Percentiles rank a stretch among this genome's conserved stretches.
Conservation (phyloP, 805 yeast species). For the Phaffomyces opuntiae region DNA sequence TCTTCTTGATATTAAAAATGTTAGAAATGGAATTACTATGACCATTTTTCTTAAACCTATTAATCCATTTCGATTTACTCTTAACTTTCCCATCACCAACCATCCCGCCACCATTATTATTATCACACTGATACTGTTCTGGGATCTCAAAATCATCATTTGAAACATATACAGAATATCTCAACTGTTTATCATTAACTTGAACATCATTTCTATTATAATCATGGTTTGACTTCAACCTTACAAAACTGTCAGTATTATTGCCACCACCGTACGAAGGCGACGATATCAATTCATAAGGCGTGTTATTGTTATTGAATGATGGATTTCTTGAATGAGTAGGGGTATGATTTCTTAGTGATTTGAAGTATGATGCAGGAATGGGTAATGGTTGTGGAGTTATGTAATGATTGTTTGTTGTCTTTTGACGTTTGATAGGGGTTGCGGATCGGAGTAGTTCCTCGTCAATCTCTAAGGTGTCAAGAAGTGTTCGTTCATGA, state of each 20-base stretch:
- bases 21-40: conserved; percentile 4
- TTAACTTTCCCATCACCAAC: not conserved
- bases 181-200: not conserved
- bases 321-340: conserved; percentile 6
- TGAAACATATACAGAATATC: conserved; percentile 9
- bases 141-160: conserved; percentile 10
- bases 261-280: not conserved
- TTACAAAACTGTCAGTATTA: conserved; percentile 1
- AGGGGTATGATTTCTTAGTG: conserved; percentile 5
- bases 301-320: not conserved
- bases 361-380: conserved; percentile 9
- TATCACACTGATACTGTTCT: conserved; percentile 1
- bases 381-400: conserved; percentile 3
- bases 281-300: conserved; percentile 2
- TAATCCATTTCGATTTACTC: not conserved
- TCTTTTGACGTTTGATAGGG: conserved; percentile 1
- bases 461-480: conserved; percentile 6
- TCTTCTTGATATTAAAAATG: not conserved
- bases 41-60: not conserved
- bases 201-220: not conserved
- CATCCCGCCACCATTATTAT: not conserved
- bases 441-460: conserved; percentile 4
- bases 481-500: conserved; percentile 2
- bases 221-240: conserved; percentile 1
- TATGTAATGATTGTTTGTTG: not conserved